Percentiles rank a stretch among this genome's conserved stretches.
phyloP scores from a whole-genome alignment of 192 early-diverging fungal species.

The Rhizoclosmatium sp. region DNA sequence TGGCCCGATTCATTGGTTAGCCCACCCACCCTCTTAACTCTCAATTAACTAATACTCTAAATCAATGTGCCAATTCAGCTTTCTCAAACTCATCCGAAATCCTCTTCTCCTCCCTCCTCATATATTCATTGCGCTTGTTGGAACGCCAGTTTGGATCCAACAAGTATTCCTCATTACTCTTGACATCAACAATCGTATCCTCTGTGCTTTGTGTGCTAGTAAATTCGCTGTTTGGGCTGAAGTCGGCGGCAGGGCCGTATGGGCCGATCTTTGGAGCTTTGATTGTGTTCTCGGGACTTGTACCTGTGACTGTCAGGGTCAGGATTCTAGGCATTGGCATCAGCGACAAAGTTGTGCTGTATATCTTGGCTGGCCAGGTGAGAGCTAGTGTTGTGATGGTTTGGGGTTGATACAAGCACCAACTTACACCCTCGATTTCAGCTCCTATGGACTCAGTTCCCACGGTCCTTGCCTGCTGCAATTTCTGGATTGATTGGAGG shows the following conservation, averaged over 20 bases:
- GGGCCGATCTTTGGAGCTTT: conserved; percentile 47
- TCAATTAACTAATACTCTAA: no score
- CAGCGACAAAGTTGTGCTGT: conserved; percentile 47
- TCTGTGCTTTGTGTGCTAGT: conserved; percentile 15
- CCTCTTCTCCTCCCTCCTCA: conserved; percentile 48
- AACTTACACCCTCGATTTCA: not conserved
- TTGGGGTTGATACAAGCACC: not conserved
- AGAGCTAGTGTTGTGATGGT: not conserved
- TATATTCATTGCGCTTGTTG: conserved; percentile 50
- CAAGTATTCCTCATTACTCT: conserved; percentile 46
- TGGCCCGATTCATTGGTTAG: not conserved
- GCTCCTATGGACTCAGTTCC: conserved; percentile 42
- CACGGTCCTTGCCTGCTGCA: conserved; percentile 34
- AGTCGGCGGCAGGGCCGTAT: conserved; percentile 43
- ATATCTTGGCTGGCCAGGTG: conserved; percentile 47
- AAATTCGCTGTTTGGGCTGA: not conserved
- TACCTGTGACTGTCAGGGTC: conserved; percentile 45
- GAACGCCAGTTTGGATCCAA: conserved; percentile 50
- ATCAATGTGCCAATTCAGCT: not conserved
- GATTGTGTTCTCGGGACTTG: conserved; percentile 19
- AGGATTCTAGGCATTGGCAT: conserved; percentile 39
- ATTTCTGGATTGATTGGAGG: conserved; percentile 44
- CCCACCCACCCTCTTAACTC: not conserved
- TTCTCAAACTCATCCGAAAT: conserved; percentile 46
- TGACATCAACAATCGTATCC: conserved; percentile 31